Evolutionary conservation across 2,329 filamentous ascomycete genomes (phyloP), one percentile per base, ranked within the genome.

Genomic region (Neonectria hederae): DNA sequence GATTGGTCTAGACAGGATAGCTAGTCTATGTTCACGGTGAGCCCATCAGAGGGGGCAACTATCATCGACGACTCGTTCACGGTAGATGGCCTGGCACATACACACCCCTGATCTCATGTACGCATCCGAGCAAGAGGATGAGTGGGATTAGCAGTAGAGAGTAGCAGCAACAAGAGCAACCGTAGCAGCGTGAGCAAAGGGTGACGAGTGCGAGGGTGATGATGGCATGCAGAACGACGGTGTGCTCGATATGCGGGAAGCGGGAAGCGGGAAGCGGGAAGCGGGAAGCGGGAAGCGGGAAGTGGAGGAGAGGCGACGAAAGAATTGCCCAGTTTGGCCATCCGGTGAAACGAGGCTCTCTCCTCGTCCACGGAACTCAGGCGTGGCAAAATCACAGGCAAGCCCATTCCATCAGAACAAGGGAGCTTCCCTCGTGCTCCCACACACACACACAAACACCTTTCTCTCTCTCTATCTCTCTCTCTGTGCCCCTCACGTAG

Each of bases 271-370:
- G 24, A 26, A 3, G 24, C n/a, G n/a, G n/a, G 38, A 46, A 24
- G 24, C 28, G 43, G 40, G 19, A 42, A 35, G 52, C 40, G 38
- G 24, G 38, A 46, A 19, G 24, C 28, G 43, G 40, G 19, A 42
- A 45, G 52, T 52, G 38, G 24, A 19, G n/a, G 19, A 7, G 21
- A 38, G 38, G 21, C 14, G 43, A 45, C 24, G 45, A 59, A 13
- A 51, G 30, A 55, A 57, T 51, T 64, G 49, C 48, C 49, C 49
- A 17, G 30, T 40, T 61, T 14, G 62, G 62, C 42, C 55, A 54
- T n/a, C 32, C 61, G 54, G 43, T 6, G 24, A 45, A 21, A 38
- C 42, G 38, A 35, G 48, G 28, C n/a, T 32, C n/a, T 21, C 54
- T n/a, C n/a, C n/a, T n/a, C n/a, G n/a, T n/a, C n/a, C n/a, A n/a